Base-by-base conservation (phyloP, 2,329 filamentous ascomycete species). In the Gyromitra esculenta region DNA sequence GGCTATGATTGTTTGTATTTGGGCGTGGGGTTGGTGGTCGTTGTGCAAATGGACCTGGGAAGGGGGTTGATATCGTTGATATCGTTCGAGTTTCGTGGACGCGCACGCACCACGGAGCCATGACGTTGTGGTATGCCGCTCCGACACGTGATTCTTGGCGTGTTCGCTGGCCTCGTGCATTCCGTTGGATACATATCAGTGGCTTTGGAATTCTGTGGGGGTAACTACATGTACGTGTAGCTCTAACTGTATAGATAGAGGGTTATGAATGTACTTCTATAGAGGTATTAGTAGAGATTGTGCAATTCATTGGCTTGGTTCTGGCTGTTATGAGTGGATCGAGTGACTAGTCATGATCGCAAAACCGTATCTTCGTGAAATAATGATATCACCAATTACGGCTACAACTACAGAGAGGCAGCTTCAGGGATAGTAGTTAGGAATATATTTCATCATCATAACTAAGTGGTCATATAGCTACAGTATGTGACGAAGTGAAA, bases 61-160 rank as follows among this genome's bases (percentile, higher is more conserved):
- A 64, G 59, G 35, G 35, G 25, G 35, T 66, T 31, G 25, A 31
- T 31, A 31, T 31, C 25, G 25, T 66, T 48, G 63, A 37, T 11
- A 18, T 25, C 52, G n/a, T 63, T 48, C 41, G 15, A 63, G 60
- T 15, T 31, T 35, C 25, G 60, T 63, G 11, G 60, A 48, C 60
- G 60, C 41, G 60, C 60, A 63, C 21, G 21, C 39, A 35, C 62
- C 50, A 67, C 64, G 50, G 43, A 35, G 57, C n/a, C 41, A 73
- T 73, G 71, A 73, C 64, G 71, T 73, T 74, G n/a, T 21, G 25
- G 25, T 48, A 57, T 35, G 37, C 45, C 56, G 31, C 59, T 5
- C 8, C 7, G 13, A 21, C 66, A 69, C 54, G 66, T 69, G 66
- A 60, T 50, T 5, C 66, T 69, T 69, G 66, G 66, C 66, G n/a